phyloP scores from a whole-genome alignment of 768 basidiomycete genomes.

The Coprinopsis marcescibilis region DNA sequence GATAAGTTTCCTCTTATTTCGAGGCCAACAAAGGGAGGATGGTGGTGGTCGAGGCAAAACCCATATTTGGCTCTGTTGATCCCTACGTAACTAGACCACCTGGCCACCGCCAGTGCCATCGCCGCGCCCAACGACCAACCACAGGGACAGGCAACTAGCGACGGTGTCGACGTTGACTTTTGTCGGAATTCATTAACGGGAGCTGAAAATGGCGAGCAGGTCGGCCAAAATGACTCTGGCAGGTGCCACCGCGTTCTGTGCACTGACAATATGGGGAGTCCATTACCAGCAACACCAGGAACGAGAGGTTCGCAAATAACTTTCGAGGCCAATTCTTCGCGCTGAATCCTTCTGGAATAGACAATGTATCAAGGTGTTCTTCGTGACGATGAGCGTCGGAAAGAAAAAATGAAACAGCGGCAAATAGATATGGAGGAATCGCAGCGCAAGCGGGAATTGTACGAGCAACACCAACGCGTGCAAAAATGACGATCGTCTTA shows the following conservation, averaged over 20 bases:
- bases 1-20: background rate
- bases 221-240: conserved; percentile 72
- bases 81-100: background rate
- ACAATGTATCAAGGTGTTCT: conserved; percentile 90
- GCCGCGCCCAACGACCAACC: background rate
- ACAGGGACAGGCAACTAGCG: too few species aligned
- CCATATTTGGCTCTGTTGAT: conserved; percentile 18
- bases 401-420: conserved; percentile 62
- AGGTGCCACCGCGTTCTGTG: conserved; percentile 56
- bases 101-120: background rate
- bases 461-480: conserved; percentile 48
- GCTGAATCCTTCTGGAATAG: conserved; percentile 35
- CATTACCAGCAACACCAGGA: conserved; percentile 84
- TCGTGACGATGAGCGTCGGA: conserved; percentile 78
- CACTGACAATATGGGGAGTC: conserved; percentile 80
- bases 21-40: background rate
- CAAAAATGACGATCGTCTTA: too few species aligned
- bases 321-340: background rate
- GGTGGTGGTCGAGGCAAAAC: conserved; percentile 6
- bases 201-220: conserved; percentile 50
- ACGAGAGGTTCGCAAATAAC: conserved; percentile 53
- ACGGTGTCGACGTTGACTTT: conserved; percentile 3
- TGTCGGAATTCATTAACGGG: conserved; percentile 20
- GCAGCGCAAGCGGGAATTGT: conserved; percentile 55
- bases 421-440: conserved; percentile 60